Evolutionary conservation across 768 basidiomycete species (phyloP).

Genomic region (Chalciporus pseudorubinellus): DNA sequence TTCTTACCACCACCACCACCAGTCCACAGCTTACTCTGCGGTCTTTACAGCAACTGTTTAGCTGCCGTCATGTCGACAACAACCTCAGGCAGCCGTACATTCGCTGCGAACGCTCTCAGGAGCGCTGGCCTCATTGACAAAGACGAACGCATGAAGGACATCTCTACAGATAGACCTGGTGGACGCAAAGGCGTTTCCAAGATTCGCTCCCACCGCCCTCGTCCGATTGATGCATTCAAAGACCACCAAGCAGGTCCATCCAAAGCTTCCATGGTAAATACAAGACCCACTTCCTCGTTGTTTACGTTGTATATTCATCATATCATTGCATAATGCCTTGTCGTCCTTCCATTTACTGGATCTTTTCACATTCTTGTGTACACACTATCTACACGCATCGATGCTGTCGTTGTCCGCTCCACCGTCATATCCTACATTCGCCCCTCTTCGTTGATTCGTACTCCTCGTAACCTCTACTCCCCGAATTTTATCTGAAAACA

Average conservation of each 20-base stretch:
- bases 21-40: neutral
- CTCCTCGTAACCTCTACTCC: constrained; percentile 6
- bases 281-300: constrained; percentile 32
- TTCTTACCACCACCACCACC: constrained; percentile 15
- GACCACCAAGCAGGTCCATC: constrained; percentile 44
- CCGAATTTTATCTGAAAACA: constrained; percentile 22
- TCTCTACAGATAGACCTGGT: constrained; percentile 59
- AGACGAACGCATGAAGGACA: constrained; percentile 74
- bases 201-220: constrained; percentile 56
- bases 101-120: constrained; percentile 63
- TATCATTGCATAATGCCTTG: constrained; percentile 24
- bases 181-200: constrained; percentile 70
- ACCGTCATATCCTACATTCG: constrained; percentile 11
- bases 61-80: constrained; percentile 50
- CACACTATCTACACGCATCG: constrained; percentile 13
- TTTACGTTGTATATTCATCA: constrained; percentile 27
- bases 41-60: neutral
- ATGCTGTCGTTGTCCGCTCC: constrained; percentile 12
- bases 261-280: constrained; percentile 69
- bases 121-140: constrained; percentile 75
- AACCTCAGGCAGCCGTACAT: constrained; percentile 52
- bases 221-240: constrained; percentile 58
- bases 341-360: constrained; percentile 13
- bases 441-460: constrained; percentile 7
- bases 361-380: constrained; percentile 16